Conservation (phyloP, 2,329 filamentous ascomycete genomes). For the Aspergillus fructus region DNA sequence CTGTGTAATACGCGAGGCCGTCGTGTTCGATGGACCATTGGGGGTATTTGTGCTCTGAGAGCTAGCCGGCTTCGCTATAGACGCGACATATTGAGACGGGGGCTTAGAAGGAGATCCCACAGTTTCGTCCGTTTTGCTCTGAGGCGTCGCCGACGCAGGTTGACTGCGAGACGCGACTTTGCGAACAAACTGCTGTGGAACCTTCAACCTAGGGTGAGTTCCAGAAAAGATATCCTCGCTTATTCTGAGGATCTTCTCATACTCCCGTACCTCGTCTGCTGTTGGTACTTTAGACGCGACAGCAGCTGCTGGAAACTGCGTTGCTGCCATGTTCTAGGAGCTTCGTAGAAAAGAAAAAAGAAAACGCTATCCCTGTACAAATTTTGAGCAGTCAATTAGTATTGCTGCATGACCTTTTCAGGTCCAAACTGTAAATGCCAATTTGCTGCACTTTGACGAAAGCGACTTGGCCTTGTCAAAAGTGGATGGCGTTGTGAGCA, state of each 20-base stretch:
- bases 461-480: not conserved
- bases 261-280: constrained; percentile 63
- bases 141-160: constrained; percentile 26
- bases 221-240: constrained; percentile 79
- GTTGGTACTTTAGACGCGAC: constrained; percentile 34
- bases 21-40: constrained; percentile 22
- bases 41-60: constrained; percentile 18
- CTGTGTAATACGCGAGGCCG: constrained; percentile 38
- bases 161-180: constrained; percentile 37
- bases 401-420: constrained; percentile 8
- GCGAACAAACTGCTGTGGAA: constrained; percentile 54
- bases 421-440: constrained; percentile 6
- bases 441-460: constrained; percentile 4
- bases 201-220: constrained; percentile 59
- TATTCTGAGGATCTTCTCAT: constrained; percentile 77
- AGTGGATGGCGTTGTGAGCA: not conserved
- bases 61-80: constrained; percentile 19
- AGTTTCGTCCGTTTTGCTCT: constrained; percentile 26
- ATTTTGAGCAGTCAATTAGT: constrained; percentile 2
- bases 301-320: constrained; percentile 33
- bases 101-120: constrained; percentile 19
- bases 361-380: constrained; percentile 2
- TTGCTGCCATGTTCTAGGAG: constrained; percentile 32
- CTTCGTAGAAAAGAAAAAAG: constrained; percentile 2
- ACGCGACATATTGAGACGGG: constrained; percentile 15